Evolutionary conservation across 1,284 basidiomycete species (phyloP), one percentile per base, ranked within the genome.

Genomic region (Vanrija sp.): DNA sequence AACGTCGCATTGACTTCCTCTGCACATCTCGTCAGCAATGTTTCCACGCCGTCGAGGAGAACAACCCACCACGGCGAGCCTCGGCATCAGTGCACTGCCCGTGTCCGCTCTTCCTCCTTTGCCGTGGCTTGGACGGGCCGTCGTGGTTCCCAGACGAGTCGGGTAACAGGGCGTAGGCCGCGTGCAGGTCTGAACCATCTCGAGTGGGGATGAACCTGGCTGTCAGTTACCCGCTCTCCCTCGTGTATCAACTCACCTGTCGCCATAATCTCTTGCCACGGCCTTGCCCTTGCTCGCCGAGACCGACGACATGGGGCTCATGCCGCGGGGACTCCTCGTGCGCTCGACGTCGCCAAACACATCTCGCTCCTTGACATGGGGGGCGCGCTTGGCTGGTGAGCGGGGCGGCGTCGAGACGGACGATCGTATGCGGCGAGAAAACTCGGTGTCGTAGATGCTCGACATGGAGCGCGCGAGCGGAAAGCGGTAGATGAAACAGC

Each of bases 1-100:
- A 81, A 82, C 0, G 80, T 79, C 49, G 75, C 71, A 60, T 81
- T 78, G 9, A 80, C 77, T 64, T 81, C 78, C 49, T 80, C 79
- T 79, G 65, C n/a, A 3, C 6, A 45, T 55, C 41, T 54, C 54
- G 36, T 22, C 31, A 31, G 45, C 47, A 22, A 31, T 7, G 45
- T 39, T 20, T 20, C 44, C 41, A 5, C 35, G 12, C 9, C 27
- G 19, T 16, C 10, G 16, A 20, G 18, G 18, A 12, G 25, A 25
- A 23, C 18, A 7, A 68, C 72, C 47, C 54, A 77, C 75, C 78
- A 60, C 74, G 66, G 48, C 75, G 67, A 19, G 69, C 71, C 45
- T 78, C 78, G n/a, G 66, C 65, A 49, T 78, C 77, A 0, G 67
- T 66, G 8, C 63, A 69, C 35, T 61, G 64, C 22, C 67, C 63